phyloP scores from a whole-genome alignment of 371 early-diverging fungal species.

The Apophysomyces elegans region DNA sequence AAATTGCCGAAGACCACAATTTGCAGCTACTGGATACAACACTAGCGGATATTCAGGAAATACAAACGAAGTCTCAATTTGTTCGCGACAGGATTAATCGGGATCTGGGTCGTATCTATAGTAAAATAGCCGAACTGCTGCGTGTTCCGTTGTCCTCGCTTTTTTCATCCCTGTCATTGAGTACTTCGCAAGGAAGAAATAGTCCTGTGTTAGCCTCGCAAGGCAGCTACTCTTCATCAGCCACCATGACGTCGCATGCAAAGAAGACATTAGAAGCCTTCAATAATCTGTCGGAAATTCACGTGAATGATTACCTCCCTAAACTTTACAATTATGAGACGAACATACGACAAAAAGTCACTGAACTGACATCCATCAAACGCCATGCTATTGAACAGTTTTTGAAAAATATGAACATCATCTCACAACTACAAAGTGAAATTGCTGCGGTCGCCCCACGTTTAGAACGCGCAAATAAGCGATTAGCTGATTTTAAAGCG shows the following conservation, averaged over 20 bases:
- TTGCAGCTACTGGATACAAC: constrained; percentile 33
- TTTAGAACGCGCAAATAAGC: constrained; percentile 30
- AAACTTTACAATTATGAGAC: constrained; percentile 41
- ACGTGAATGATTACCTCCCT: constrained; percentile 66
- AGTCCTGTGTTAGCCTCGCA: neutral
- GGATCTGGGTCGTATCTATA: constrained; percentile 33
- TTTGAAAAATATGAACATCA: constrained; percentile 36
- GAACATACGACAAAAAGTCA: constrained; percentile 38
- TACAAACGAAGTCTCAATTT: constrained; percentile 24
- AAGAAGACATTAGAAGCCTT: constrained; percentile 61
- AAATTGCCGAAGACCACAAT: constrained; percentile 33
- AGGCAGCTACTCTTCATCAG: neutral
- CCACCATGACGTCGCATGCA: constrained; percentile 21
- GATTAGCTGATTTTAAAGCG: constrained; percentile 31
- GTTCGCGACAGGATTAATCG: constrained; percentile 40
- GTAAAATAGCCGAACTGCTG: constrained; percentile 35
- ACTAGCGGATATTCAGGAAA: constrained; percentile 33
- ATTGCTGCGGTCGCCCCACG: constrained; percentile 44
- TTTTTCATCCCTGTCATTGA: constrained; percentile 9
- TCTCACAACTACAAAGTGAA: constrained; percentile 57
- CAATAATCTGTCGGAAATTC: constrained; percentile 64
- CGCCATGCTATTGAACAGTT: constrained; percentile 43
- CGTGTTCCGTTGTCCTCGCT: constrained; percentile 27
- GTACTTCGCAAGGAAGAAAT: neutral
- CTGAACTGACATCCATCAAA: constrained; percentile 29